phyloP scores from a whole-genome alignment of 176 grass and related monocot genomes.

The Zoysia japonica region DNA sequence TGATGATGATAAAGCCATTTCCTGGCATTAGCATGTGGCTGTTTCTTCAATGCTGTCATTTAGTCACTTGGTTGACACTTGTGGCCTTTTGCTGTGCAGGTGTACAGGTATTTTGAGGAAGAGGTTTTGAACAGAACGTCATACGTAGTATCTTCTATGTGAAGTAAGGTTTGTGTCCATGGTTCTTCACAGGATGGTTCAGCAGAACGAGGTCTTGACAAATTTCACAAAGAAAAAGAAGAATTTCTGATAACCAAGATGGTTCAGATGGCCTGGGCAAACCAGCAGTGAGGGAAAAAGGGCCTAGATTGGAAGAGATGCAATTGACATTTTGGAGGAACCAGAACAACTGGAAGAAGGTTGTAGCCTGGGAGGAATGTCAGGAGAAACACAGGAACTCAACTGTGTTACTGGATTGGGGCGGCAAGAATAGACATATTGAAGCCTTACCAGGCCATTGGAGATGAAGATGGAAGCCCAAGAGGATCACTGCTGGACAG shows the following conservation, averaged over 20 bases:
- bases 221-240: constrained; percentile 7
- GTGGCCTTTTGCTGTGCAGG: constrained; percentile 31
- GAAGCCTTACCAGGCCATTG: not conserved
- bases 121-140: constrained; percentile 32
- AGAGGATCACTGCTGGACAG: not conserved
- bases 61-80: not conserved
- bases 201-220: constrained; percentile 6
- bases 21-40: not conserved
- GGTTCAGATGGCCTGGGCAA: not conserved
- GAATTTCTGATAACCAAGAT: constrained; percentile 7
- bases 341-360: not conserved
- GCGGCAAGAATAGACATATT: not conserved
- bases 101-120: constrained; percentile 19
- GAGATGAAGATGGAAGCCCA: not conserved
- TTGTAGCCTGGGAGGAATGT: constrained; percentile 7
- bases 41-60: not conserved
- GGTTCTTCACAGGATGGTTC: constrained; percentile 41
- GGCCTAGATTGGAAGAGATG: constrained; percentile 22
- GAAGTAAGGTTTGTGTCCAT: constrained; percentile 52
- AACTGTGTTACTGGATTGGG: constrained; percentile 5
- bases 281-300: constrained; percentile 1
- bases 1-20: constrained; percentile 36
- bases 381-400: constrained; percentile 4
- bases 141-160: constrained; percentile 65
- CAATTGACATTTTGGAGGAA: constrained; percentile 5